Evolutionary conservation across 2,329 filamentous ascomycete genomes (phyloP), one percentile per base, ranked within the genome.

Genomic region (Calonectria montana): DNA sequence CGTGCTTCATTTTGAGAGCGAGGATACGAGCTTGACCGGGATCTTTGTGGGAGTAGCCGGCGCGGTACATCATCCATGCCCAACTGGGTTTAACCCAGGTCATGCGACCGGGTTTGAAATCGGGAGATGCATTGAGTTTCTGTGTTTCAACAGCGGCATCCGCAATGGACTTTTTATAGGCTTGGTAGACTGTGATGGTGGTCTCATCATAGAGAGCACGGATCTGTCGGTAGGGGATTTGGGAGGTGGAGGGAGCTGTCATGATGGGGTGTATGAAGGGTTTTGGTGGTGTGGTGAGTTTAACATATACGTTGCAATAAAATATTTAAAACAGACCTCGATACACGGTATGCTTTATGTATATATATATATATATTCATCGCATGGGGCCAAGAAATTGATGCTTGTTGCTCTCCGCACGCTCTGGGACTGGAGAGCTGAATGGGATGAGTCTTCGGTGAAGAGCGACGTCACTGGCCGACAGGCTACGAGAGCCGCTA

Each of bases 71-170:
- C 87, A 91, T 90, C 91, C 91, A 92, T 57, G 84, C 83, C 87
- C 90, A 92, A 70, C 86, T 89, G 0, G 90, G 90, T 77, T 92
- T 92, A 74, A 92, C 87, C 91, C 91, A 92, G 4, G 90, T 92
- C 90, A 91, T 92, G 64, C 90, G 87, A 1, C 81, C 81, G n/a
- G 83, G 82, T 16, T 81, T 84, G 81, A 91, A 92, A 8, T 84
- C 81, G 2, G 88, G 83, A 1, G 88, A 89, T 0, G 88, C 87
- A 59, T 86, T 81, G 47, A 92, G 86, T 10, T 82, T 86, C 75
- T 91, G 89, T 2, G 81, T 67, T 3, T 81, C 65, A 8, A 92
- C 83, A 6, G 90, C 90, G 4, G 88, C 83, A 16, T 81, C 73
- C 18, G 90, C 90, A 77, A 92, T 92, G 48, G 82, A 75, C 23